Evolutionary conservation across 1,284 basidiomycete species (phyloP), one percentile per base, ranked within the genome.

Genomic region (Ustilago nuda): DNA sequence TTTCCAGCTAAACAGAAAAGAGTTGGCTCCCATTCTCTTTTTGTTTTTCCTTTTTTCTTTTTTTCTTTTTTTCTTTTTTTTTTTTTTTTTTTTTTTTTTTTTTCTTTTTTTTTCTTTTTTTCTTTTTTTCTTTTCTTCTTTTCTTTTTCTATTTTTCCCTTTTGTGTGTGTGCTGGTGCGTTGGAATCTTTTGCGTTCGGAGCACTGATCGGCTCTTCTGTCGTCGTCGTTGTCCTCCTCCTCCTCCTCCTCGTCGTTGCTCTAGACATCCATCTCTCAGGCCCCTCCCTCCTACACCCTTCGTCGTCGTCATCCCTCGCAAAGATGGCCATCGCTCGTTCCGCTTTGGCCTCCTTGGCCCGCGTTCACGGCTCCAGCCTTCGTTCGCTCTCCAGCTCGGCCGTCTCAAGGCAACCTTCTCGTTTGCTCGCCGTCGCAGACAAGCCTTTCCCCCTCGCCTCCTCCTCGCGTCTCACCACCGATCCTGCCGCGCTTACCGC

Each of bases 321-420:
- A 48, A 76, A 58, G 55, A 72, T 76, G 70, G 70, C 66, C 30
- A 66, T 63, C 37, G 70, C 74, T 59, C 69, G 74, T 35, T 72
- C 74, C 64, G 74, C 74, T 41, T 72, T 72, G 51, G 70, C 74
- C 64, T 69, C 74, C 11, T 57, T 76, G 70, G 74, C 74, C n/a
- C 69, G 74, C 30, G 60, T 66, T 37, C 62, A 76, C 33, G 62
- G 43, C 19, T 45, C 63, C 50, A 60, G 56, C 51, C 46, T 72
- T 45, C 66, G 74, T 48, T 72, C 66, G 19, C 56, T 76, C 55
- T 69, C 70, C 66, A 69, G 63, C 51, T 45, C 70, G 36, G 51
- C 63, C 30, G 74, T 71, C 9, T 45, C 66, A 60, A 77, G 69
- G 75, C 75, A 77, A 61, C 75, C 71, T 30, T 73, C 75, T 39